Percentiles rank a stretch among this genome's conserved stretches.
Conservation (phyloP, 2,329 filamentous ascomycete genomes). For the Teratosphaeriaceae sp. region DNA sequence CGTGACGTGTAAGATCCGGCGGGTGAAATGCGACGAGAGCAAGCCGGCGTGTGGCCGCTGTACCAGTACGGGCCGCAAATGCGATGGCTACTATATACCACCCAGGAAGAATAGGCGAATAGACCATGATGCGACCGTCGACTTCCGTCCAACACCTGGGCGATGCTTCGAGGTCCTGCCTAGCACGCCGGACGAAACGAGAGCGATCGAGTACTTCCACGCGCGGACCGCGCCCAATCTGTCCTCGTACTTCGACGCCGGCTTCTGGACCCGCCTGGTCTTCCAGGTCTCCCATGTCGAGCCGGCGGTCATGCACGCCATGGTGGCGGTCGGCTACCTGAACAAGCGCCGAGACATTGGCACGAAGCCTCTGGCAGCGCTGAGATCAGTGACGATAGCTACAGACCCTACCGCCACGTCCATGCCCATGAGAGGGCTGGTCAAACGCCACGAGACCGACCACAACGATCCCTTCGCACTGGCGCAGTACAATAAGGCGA, state of each 20-base stretch:
- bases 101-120: conserved; percentile 7
- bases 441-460: background rate
- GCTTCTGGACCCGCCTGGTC: conserved; percentile 21
- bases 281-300: conserved; percentile 18
- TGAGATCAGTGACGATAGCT: background rate
- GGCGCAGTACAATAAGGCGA: conserved; percentile 20
- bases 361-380: background rate
- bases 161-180: conserved; percentile 2
- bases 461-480: conserved; percentile 15
- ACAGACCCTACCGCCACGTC: background rate
- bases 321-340: conserved; percentile 18
- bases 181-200: conserved; percentile 6
- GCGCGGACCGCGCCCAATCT: conserved; percentile 16
- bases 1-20: conserved; percentile 2
- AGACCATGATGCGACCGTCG: conserved; percentile 9
- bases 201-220: conserved; percentile 21
- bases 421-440: background rate
- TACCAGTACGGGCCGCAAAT: conserved; percentile 13
- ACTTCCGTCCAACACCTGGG: background rate
- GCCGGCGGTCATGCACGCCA: conserved; percentile 21
- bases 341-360: conserved; percentile 12
- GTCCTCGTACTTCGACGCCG: conserved; percentile 17
- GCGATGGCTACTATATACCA: conserved; percentile 14
- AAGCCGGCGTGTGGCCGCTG: conserved; percentile 12
- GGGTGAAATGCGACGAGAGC: conserved; percentile 4